phyloP scores from a whole-genome alignment of 2,329 filamentous ascomycete species.

The Phaeophleospora eucalypticola region DNA sequence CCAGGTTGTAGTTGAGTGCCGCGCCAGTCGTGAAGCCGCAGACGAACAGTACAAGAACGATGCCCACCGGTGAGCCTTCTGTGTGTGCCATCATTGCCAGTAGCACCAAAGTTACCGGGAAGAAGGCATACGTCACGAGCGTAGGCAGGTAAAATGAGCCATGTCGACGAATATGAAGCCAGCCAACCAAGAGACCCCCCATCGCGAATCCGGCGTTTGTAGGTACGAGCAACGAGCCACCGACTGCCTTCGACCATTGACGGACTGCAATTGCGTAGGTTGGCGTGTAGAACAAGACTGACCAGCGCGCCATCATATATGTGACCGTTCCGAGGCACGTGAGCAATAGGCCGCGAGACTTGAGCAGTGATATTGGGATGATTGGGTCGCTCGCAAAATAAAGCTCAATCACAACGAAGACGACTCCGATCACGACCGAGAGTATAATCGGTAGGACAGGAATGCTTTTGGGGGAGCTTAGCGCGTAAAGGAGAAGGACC shows the following conservation, averaged over 20 bases:
- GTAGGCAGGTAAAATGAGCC: constrained; percentile 64
- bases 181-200: constrained; percentile 69
- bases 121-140: constrained; percentile 55
- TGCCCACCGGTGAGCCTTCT: constrained; percentile 48
- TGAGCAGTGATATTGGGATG: constrained; percentile 67
- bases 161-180: constrained; percentile 67
- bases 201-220: constrained; percentile 75
- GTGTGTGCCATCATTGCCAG: constrained; percentile 56
- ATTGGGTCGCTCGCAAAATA: constrained; percentile 64
- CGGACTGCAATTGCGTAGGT: constrained; percentile 75
- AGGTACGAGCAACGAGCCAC: constrained; percentile 72
- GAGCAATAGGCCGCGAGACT: constrained; percentile 65
- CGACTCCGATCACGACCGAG: constrained; percentile 55
- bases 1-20: constrained; percentile 73
- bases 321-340: constrained; percentile 71
- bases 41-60: constrained; percentile 59
- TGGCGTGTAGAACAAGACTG: constrained; percentile 70
- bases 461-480: constrained; percentile 61
- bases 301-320: constrained; percentile 78
- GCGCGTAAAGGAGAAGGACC: constrained; percentile 66
- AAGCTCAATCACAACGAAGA: constrained; percentile 60
- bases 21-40: constrained; percentile 73
- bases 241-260: constrained; percentile 63
- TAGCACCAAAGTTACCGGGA: constrained; percentile 56
- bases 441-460: constrained; percentile 56